phyloP scores from a whole-genome alignment of 225 moss, liverwort and hornwort genomes.

The Physcomitrium patens region DNA sequence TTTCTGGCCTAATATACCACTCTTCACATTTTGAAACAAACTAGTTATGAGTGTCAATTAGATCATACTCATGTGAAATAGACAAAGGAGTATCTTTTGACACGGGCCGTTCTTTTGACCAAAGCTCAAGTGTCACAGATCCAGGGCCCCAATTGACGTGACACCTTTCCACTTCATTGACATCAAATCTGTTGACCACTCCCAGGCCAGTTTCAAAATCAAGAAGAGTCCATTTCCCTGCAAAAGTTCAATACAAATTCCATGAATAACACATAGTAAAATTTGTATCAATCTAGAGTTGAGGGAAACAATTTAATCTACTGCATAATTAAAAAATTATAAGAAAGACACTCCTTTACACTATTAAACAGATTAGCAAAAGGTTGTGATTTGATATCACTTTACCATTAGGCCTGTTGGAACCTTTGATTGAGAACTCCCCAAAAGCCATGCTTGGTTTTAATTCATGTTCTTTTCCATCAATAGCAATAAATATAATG shows the following conservation, averaged over 20 bases:
- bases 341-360: too few species aligned
- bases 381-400: not conserved
- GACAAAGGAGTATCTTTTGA: constrained; percentile 67
- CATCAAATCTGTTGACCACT: constrained; percentile 68
- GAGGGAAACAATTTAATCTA: too few species aligned
- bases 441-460: constrained; percentile 48
- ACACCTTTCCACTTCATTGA: constrained; percentile 66
- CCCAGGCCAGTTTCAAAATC: constrained; percentile 61
- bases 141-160: constrained; percentile 78
- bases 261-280: not conserved
- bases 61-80: constrained; percentile 73
- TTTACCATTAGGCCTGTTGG: constrained; percentile 75
- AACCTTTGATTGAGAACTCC: constrained; percentile 57
- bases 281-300: not conserved
- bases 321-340: not conserved
- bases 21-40: too few species aligned
- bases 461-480: constrained; percentile 59
- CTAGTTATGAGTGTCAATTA: constrained; percentile 32
- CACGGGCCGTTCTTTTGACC: constrained; percentile 83
- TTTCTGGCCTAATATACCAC: too few species aligned
- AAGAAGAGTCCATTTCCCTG: constrained; percentile 72
- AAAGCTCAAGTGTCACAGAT: constrained; percentile 73
- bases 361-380: too few species aligned
- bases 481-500: constrained; percentile 64
- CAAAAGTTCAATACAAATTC: not conserved